These are phyloP conservation scores for Vicia villosa DNA, from an alignment of 306 rosid genomes.

Conservation along the genomic window DNA sequence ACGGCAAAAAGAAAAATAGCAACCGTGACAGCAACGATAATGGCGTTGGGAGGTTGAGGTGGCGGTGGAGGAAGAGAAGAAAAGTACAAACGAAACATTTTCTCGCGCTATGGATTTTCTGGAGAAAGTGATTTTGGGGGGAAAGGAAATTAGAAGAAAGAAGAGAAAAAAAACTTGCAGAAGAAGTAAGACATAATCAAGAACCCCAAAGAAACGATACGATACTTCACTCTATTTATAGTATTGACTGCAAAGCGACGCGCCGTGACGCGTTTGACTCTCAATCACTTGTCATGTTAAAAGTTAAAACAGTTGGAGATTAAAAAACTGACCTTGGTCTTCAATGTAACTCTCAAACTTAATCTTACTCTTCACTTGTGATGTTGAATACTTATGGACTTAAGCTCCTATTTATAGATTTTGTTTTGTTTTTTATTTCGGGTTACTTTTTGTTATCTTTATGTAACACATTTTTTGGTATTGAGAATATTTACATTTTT, in stretches of 20 bases:
- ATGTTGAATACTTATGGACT: too few relatives aligned
- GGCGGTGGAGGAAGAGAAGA: slow-evolving; percentile 7
- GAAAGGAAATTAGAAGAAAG: slow-evolving; percentile 21
- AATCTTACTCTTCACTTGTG: too few relatives aligned
- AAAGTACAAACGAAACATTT: slow-evolving; percentile 5
- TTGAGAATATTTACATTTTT: too few relatives aligned
- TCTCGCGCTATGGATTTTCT: slow-evolving; percentile 3
- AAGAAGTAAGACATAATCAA: slow-evolving; percentile 20
- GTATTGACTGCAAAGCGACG: not conserved
- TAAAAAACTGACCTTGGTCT: too few relatives aligned
- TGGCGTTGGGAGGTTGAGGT: not conserved
- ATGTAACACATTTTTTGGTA: too few relatives aligned
- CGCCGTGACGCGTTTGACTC: not conserved
- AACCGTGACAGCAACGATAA: not conserved
- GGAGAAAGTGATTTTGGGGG: slow-evolving; percentile 26
- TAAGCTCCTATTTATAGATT: too few relatives aligned
- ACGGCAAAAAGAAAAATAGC: not conserved
- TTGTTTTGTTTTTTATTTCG: too few relatives aligned
- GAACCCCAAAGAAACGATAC: not conserved
- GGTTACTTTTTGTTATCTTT: too few relatives aligned
- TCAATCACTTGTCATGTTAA: not conserved
- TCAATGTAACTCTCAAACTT: too few relatives aligned
- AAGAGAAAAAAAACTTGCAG: slow-evolving; percentile 12
- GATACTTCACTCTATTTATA: slow-evolving; percentile 1
- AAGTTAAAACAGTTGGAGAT: too few relatives aligned